Evolutionary conservation across 441 rosid genomes (phyloP), one percentile per base, ranked within the genome.

Genomic region (Populus hybrid): DNA sequence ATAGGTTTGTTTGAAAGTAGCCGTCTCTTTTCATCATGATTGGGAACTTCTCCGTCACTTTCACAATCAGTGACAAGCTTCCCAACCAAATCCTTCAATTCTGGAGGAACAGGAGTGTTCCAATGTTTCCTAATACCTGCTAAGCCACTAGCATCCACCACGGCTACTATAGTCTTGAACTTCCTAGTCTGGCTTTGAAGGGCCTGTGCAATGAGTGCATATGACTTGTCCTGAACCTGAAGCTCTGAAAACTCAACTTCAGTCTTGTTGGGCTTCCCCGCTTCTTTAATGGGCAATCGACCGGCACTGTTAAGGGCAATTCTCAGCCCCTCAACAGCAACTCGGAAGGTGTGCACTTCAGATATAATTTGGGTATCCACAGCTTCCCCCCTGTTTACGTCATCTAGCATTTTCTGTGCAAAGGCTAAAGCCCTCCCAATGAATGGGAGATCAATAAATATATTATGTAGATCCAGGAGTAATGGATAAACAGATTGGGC

Each of bases 261-360:
- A 34, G 76, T 18, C 69, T 79, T 59, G 61, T 81, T 80, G 28
- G 83, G 72, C 74, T 79, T 83, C 78, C 77, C 74, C 32, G 63
- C 66, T 74, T 85, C 89, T 72, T 80, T 84, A 30, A 85, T 76
- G 11, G 97, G 95, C 75, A 90, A 75, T 69, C 90, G 88, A 28
- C 93, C 91, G 72, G 90, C 89, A 73, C 81, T 88, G 81, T 88
- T 92, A 59, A 92, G 85, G 46, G 94, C 98, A 76, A 95, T 88
- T 86, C 99, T 87, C 77, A 95, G 78, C 57, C 93, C 98, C 90
- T 95, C 97, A 74, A 91, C 91, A 18, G 98, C 99, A 81, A 92
- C 79, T 67, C 91, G 87, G 72, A 95, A 93, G 69, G 92, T 88
- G 78, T 83, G 81, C 79, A 95, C 92, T 85, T 95, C 97, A 69